phyloP scores from a whole-genome alignment of 176 grass and related monocot species.

The Oryza meridionalis region DNA sequence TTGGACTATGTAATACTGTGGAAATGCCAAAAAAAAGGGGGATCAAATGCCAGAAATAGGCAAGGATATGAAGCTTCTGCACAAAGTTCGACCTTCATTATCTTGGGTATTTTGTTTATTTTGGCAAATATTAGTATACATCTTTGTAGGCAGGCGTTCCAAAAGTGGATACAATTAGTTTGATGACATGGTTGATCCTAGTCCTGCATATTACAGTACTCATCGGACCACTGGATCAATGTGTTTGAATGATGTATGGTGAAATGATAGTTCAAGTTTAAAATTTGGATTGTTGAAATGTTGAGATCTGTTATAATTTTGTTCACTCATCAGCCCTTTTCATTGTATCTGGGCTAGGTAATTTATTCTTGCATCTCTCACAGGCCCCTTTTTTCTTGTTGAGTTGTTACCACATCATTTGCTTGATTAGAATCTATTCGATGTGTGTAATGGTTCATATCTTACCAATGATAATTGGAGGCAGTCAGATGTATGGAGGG shows the following conservation, averaged over 20 bases:
- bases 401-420: background rate
- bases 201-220: background rate
- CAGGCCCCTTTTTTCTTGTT: slow-evolving; percentile 1
- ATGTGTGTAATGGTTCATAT: background rate
- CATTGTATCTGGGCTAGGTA: slow-evolving; percentile 12
- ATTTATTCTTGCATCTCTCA: background rate
- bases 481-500: background rate
- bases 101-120: background rate
- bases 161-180: background rate
- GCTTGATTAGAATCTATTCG: background rate
- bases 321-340: background rate
- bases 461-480: background rate
- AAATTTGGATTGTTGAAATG: background rate
- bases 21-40: background rate
- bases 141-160: background rate
- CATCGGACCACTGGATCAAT: background rate
- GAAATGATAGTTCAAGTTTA: background rate
- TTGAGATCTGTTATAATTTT: background rate
- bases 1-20: background rate
- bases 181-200: background rate
- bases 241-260: slow-evolving; percentile 14
- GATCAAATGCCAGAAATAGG: background rate
- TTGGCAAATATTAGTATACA: background rate
- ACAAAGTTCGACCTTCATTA: background rate
- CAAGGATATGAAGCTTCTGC: background rate